A percentile compares a stretch with the other conserved stretches of the same genome.
These are phyloP conservation scores for Acanthamoeba rhysodes DNA, from an alignment of 208 protist species.

Conservation along the genomic window DNA sequence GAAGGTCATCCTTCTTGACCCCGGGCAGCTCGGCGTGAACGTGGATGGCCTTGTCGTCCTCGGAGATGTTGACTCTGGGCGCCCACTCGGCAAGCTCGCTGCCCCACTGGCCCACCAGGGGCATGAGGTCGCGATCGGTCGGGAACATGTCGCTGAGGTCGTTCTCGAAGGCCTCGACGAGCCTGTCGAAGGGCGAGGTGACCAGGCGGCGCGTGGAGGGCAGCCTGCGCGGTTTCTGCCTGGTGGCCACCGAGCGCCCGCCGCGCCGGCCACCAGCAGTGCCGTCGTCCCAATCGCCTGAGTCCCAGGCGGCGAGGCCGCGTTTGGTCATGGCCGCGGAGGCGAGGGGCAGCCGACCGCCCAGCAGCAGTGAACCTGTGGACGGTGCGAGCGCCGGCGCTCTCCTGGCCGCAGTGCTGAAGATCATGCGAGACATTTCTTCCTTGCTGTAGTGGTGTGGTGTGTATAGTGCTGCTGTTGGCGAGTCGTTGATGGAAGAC, in stretches of 20 bases:
- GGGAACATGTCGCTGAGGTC: constrained; percentile 10
- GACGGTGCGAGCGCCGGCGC: neutral
- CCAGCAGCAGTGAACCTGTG: neutral
- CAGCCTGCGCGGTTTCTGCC: neutral
- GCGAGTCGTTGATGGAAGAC: neutral
- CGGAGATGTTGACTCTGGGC: constrained; percentile 43
- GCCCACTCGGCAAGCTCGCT: constrained; percentile 20
- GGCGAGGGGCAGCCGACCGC: neutral
- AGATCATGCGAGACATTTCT: neutral
- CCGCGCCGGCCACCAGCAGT: neutral
- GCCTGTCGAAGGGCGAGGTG: constrained; percentile 1
- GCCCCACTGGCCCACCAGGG: neutral
- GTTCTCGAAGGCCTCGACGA: constrained; percentile 44
- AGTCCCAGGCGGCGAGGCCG: neutral
- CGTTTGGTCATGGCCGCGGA: neutral
- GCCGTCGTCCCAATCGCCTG: neutral
- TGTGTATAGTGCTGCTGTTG: neutral
- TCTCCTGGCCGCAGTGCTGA: neutral
- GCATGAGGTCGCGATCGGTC: neutral
- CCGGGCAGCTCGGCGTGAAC: constrained; percentile 73
- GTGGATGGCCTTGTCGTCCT: constrained; percentile 5
- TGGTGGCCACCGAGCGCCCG: neutral
- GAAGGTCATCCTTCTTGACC: constrained; percentile 66
- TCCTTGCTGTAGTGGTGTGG: neutral
- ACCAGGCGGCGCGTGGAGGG: neutral